Conservation (phyloP, 1,284 basidiomycete species). For the Thecaphora thlaspeos region DNA sequence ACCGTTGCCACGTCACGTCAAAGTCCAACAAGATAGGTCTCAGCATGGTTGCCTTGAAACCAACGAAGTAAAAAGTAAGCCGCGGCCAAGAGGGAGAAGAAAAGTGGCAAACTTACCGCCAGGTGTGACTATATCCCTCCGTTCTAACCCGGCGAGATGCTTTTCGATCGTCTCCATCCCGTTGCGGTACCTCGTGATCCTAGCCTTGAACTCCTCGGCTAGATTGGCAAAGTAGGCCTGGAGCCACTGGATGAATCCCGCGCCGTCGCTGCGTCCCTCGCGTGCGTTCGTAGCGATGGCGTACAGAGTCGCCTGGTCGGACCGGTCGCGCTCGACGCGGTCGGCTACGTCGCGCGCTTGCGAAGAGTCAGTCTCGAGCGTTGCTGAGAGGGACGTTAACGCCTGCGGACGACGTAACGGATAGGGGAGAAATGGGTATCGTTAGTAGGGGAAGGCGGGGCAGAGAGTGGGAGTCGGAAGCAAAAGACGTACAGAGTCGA, state of each 20-base stretch:
- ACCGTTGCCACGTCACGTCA: no score
- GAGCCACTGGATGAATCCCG: conserved; percentile 42
- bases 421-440: not conserved
- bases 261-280: conserved; percentile 39
- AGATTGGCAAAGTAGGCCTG: conserved; percentile 42
- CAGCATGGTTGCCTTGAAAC: no score
- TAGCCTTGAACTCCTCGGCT: conserved; percentile 36
- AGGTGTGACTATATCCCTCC: conserved; percentile 43
- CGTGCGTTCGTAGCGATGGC: conserved; percentile 43
- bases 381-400: conserved; percentile 37
- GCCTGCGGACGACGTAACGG: conserved; percentile 3
- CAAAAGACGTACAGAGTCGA: conserved; percentile 17
- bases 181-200: conserved; percentile 45
- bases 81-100: not conserved
- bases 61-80: not conserved
- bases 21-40: no score
- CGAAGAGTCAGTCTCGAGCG: conserved; percentile 40
- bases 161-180: conserved; percentile 53
- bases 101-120: conserved; percentile 26
- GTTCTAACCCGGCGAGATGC: conserved; percentile 39
- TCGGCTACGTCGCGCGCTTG: conserved; percentile 22
- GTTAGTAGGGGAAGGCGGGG: conserved; percentile 1
- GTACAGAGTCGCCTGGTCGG: conserved; percentile 42
- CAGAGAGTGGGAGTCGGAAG: no score
- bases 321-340: conserved; percentile 44